Percentiles rank a stretch among this genome's conserved stretches.
Evolutionary conservation across 257 asterid genomes (phyloP).

Genomic region (Voacanga thouarsii): DNA sequence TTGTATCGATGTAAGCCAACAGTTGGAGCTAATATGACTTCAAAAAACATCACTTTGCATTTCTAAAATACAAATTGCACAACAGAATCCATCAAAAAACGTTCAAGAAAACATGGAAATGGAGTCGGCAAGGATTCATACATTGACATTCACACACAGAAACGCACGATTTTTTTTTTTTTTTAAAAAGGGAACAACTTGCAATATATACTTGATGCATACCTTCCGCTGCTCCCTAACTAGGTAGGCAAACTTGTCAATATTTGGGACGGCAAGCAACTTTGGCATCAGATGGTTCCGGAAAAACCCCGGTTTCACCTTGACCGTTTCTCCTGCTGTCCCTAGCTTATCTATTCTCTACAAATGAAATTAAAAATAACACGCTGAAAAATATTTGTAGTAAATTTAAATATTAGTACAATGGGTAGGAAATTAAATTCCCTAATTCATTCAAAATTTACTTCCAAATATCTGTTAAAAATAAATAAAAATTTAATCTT

Average conservation of each 20-base stretch:
- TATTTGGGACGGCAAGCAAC: conserved; percentile 82
- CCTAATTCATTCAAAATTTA: background rate
- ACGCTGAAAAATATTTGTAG: background rate
- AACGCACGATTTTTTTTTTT: background rate
- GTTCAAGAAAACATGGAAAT: no score
- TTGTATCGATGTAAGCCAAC: background rate
- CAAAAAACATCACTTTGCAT: background rate
- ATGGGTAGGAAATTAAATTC: background rate
- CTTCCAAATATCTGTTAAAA: background rate
- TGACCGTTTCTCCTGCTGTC: conserved; percentile 85
- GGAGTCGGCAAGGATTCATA: background rate
- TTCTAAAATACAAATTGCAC: background rate
- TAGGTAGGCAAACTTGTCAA: conserved; percentile 76
- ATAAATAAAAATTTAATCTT: background rate
- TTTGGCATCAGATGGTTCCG: conserved; percentile 98
- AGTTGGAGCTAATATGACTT: background rate
- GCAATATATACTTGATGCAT: background rate
- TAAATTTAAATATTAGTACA: background rate
- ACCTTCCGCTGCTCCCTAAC: conserved; percentile 89
- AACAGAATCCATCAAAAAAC: background rate
- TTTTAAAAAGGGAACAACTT: background rate
- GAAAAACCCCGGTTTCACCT: conserved; percentile 94
- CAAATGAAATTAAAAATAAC: conserved; percentile 3
- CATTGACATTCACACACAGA: background rate
- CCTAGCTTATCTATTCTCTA: conserved; percentile 70